Percentiles rank a stretch among this genome's conserved stretches.
phyloP scores from a whole-genome alignment of 768 basidiomycete species.

The Obba rivulosa region DNA sequence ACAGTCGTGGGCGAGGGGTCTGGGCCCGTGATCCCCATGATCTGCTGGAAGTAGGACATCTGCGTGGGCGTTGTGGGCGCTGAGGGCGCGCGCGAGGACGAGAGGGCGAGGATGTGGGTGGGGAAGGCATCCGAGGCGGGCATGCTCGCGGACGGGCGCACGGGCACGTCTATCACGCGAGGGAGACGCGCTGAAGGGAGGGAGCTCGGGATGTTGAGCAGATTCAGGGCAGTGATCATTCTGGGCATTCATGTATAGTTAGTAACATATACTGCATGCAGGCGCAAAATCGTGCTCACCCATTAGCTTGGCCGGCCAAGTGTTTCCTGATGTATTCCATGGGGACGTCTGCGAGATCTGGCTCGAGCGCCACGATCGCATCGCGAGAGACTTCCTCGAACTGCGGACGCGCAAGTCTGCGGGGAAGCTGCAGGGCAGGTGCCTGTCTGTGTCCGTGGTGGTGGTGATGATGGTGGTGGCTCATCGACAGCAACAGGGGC shows the following conservation, averaged over 20 bases:
- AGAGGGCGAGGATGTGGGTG: slow-evolving; percentile 30
- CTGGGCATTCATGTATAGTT: slow-evolving; percentile 5
- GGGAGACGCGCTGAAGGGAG: slow-evolving; percentile 24
- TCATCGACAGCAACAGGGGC: slow-evolving; percentile 16
- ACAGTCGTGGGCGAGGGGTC: slow-evolving; percentile 20
- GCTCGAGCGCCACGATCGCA: slow-evolving; percentile 48
- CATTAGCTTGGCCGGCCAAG: slow-evolving; percentile 20
- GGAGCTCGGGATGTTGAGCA: slow-evolving; percentile 21
- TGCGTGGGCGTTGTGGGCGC: slow-evolving; percentile 21
- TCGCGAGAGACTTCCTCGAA: slow-evolving; percentile 59
- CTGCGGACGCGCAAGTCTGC: slow-evolving; percentile 61
- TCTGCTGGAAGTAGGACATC: slow-evolving; percentile 18
- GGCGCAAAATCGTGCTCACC: slow-evolving; percentile 11
- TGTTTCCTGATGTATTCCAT: slow-evolving; percentile 57
- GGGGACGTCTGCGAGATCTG: slow-evolving; percentile 49
- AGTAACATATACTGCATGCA: not conserved
- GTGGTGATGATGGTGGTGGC: slow-evolving; percentile 12
- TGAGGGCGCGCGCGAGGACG: slow-evolving; percentile 27
- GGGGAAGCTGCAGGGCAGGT: slow-evolving; percentile 64
- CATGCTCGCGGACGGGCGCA: slow-evolving; percentile 18
- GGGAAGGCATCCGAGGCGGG: slow-evolving; percentile 16
- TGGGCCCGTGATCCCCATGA: not conserved
- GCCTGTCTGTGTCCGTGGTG: slow-evolving; percentile 9
- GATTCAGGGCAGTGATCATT: slow-evolving; percentile 20
- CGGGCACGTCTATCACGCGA: slow-evolving; percentile 19